Evolutionary conservation across 2,329 filamentous ascomycete species (phyloP), one percentile per base, ranked within the genome.

Genomic region (Celoporthe dispersa): DNA sequence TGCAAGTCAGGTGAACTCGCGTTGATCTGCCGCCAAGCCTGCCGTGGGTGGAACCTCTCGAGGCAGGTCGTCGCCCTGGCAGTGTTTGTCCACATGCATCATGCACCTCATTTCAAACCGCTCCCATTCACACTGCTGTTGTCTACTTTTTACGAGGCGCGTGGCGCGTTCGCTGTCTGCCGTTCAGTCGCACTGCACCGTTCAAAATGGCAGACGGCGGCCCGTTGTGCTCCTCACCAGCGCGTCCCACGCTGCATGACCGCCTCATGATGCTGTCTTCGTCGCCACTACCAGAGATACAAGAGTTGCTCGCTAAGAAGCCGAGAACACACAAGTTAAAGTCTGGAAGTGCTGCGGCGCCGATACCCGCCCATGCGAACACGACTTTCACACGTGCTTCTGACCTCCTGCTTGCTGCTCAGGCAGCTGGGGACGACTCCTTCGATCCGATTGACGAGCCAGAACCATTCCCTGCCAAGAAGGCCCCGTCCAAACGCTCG

Each of bases 241-340:
- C 74, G 3, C 67, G 74, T 19, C 71, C 74, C 28, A 68, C 71
- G 55, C 68, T 67, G 4, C 68, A 74, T 51, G 74, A 78, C 12
- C 74, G 78, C 25, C 73, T 78, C 39, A 69, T 78, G 39, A 69
- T 80, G 41, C 76, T 78, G 11, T 86, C 86, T 0, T 88, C 86
- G 0, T 88, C 87, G 5, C 86, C 87, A n/a, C 77, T 89, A 0
- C 87, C 87, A 3, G 82, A 86, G 0, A 77, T 89, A 0, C 80
- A 81, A 51, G 82, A 88, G 2, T 76, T 89, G 12, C 73, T 86
- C 1, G 78, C 80, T 2, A 83, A 81, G 67, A 68, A 76, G 71
- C 48, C 73, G 75, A 14, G 80, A 74, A 35, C 79, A 14, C 74
- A 80, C 3, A 57, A 79, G 1, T 71, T 82, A 12, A 76, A 76